Evolutionary conservation across 2,329 filamentous ascomycete species (phyloP).

Genomic region (Pyrenophora teres): DNA sequence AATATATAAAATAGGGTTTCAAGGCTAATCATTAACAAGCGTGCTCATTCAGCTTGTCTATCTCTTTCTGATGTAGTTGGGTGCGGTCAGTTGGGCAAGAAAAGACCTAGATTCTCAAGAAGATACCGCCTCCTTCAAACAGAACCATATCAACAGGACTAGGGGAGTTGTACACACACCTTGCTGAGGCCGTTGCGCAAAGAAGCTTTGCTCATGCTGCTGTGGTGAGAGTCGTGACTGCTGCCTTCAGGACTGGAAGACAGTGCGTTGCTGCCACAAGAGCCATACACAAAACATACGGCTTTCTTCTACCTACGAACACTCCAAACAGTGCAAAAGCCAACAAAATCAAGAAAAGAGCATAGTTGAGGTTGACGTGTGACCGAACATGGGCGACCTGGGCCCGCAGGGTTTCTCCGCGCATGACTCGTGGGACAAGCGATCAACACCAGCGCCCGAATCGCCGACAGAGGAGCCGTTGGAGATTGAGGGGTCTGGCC

Average conservation of each 20-base stretch:
- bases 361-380: conserved; percentile 17
- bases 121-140: too few relatives aligned
- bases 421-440: conserved; percentile 28
- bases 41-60: too few relatives aligned
- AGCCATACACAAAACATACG: neutral
- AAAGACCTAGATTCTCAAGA: too few relatives aligned
- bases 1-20: too few relatives aligned
- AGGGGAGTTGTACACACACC: too few relatives aligned
- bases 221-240: neutral
- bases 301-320: neutral
- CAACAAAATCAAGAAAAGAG: neutral
- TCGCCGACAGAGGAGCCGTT: conserved; percentile 19
- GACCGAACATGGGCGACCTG: conserved; percentile 16
- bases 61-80: too few relatives aligned
- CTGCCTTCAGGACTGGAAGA: too few relatives aligned
- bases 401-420: neutral
- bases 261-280: too few relatives aligned
- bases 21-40: too few relatives aligned
- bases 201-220: neutral
- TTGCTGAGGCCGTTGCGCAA: neutral
- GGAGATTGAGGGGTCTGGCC: conserved; percentile 26
- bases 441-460: conserved; percentile 17
- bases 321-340: neutral
- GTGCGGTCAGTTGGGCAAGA: too few relatives aligned
- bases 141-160: too few relatives aligned